Evolutionary conservation across 306 rosid species (phyloP), one percentile per base, ranked within the genome.

Genomic region (Fagus sylvatica): DNA sequence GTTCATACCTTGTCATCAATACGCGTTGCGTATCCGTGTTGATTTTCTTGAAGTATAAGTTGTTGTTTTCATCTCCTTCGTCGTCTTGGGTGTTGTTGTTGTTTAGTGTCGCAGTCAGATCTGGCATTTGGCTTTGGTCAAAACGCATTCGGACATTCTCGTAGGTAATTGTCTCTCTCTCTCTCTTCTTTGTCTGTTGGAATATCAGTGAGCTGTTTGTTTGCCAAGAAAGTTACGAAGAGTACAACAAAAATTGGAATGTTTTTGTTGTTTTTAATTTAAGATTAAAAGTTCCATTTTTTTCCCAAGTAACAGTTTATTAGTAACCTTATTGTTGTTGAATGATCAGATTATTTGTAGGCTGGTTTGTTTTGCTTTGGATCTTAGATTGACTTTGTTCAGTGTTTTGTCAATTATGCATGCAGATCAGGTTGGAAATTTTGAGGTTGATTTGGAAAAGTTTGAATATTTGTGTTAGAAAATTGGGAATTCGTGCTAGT

Each of bases 1-100:
- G 97, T 90, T 91, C 93, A 93, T 91, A 69, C 80, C 79, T 85
- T n/a, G 80, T 90, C 98, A 86, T 87, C 84, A 80, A 84, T 64
- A 86, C 96, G 93, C 93, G 93, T 94, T 94, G 80, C 80, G 69
- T 87, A 60, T 83, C 76, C 78, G 73, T 76, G 67, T 80, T 90
- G 88, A 86, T 83, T 71, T 77, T 69, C 71, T 53, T 75, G n/a
- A 6, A 37, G 70, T 37, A 65, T 62, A 62, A 19, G 39, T 16
- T 15, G 48, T 17, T 73, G 77, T 72, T 30, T 79, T 78, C 5
- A 17, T 70, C 22, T 53, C 17, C 80, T 55, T 49, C 77, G 69
- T 76, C 43, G n/a, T 8, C 83, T 85, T 78, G 49, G 55, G 51
- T 46, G 15, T 11, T 51, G 10, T 53, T 75, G 76, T 80, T 87